Percentiles rank a stretch among this genome's conserved stretches.
phyloP scores from a whole-genome alignment of 164 flowering plant species.

The Umbellularia californica region DNA sequence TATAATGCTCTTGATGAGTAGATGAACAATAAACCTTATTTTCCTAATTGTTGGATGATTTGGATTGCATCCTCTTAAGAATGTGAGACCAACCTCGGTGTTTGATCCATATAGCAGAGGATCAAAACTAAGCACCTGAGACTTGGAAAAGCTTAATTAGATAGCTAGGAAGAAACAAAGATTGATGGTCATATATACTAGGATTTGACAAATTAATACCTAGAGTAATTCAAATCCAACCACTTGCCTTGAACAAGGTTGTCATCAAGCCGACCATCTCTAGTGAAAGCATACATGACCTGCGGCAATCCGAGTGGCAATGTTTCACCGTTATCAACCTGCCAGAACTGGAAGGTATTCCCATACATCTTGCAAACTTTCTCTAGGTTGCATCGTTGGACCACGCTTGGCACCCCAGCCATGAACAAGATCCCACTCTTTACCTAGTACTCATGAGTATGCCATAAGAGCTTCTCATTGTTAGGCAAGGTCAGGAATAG shows the following conservation, averaged over 20 bases:
- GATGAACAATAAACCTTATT: too few relatives aligned
- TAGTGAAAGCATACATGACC: slow-evolving; percentile 73
- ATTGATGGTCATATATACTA: too few relatives aligned
- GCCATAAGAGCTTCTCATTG: slow-evolving; percentile 84
- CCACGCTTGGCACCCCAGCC: slow-evolving; percentile 64
- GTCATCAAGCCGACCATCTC: slow-evolving; percentile 65
- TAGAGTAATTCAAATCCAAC: background rate
- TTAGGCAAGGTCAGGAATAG: slow-evolving; percentile 69
- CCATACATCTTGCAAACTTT: slow-evolving; percentile 77
- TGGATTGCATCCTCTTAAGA: too few relatives aligned
- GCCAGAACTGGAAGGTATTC: slow-evolving; percentile 83
- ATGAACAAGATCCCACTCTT: slow-evolving; percentile 78
- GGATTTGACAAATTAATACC: too few relatives aligned
- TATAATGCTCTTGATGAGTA: too few relatives aligned
- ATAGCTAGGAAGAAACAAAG: too few relatives aligned
- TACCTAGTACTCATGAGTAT: slow-evolving; percentile 85
- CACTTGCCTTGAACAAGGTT: slow-evolving; percentile 35
- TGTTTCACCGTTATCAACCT: slow-evolving; percentile 64
- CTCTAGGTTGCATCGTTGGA: slow-evolving; percentile 63
- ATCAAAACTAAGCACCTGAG: too few relatives aligned
- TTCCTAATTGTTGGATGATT: too few relatives aligned
- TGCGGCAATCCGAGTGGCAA: slow-evolving; percentile 79
- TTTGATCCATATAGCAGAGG: too few relatives aligned
- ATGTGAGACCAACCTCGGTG: too few relatives aligned
- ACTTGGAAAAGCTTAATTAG: too few relatives aligned